Conservation (phyloP, 495 filamentous ascomycete species). For the Annulohypoxylon moriforme region DNA sequence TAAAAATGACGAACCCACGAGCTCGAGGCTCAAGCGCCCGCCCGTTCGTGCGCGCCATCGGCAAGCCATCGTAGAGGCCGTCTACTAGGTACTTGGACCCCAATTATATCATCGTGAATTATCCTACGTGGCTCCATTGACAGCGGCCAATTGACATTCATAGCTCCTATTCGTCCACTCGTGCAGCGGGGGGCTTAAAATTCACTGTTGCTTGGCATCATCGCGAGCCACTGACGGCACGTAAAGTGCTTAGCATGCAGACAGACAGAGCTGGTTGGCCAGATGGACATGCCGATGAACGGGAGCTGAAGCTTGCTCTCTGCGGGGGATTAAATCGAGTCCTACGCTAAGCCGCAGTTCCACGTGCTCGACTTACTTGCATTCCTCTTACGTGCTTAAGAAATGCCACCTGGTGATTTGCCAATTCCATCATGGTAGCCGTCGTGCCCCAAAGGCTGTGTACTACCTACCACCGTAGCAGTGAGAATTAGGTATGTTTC, state of each 20-base stretch:
- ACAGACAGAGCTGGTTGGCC: slow-evolving; percentile 2
- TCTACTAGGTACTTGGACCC: slow-evolving; percentile 19
- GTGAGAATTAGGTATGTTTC: slow-evolving; percentile 21
- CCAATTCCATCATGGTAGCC: not conserved
- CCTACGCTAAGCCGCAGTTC: slow-evolving; percentile 32
- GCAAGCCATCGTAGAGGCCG: not conserved
- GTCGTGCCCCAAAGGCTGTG: slow-evolving; percentile 6
- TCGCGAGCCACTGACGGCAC: slow-evolving; percentile 21
- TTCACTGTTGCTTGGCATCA: slow-evolving; percentile 18
- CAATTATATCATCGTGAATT: slow-evolving; percentile 4
- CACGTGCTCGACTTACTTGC: slow-evolving; percentile 31
- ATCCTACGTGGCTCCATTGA: slow-evolving; percentile 43
- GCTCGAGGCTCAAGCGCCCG: slow-evolving; percentile 16
- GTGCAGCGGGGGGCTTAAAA: slow-evolving; percentile 10
- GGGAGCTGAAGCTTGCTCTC: slow-evolving; percentile 20
- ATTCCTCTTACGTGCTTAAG: slow-evolving; percentile 8
- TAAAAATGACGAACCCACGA: slow-evolving; percentile 35
- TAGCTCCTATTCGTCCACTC: slow-evolving; percentile 21
- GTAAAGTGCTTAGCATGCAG: slow-evolving; percentile 2
- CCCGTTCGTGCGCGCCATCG: slow-evolving; percentile 24
- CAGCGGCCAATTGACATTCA: slow-evolving; percentile 8
- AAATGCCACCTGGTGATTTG: slow-evolving; percentile 8
- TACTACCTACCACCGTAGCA: slow-evolving; percentile 10
- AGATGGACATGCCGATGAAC: slow-evolving; percentile 12
- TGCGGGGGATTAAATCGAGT: slow-evolving; percentile 36